phyloP scores from a whole-genome alignment of 495 filamentous ascomycete species.

The Podospora sp. region DNA sequence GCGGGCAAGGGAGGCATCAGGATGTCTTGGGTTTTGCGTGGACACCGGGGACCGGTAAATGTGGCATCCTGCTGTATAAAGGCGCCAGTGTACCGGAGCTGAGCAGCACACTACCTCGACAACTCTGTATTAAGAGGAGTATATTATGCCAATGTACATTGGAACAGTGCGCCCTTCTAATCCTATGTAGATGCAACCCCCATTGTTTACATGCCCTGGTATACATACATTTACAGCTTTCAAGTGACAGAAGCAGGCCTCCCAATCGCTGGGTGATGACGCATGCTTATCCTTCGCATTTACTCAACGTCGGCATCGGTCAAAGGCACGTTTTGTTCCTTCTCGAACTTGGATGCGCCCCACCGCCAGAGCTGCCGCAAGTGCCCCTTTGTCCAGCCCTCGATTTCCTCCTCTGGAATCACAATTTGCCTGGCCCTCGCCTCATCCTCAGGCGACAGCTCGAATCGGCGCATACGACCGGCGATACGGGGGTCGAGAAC shows the following conservation, averaged over 20 bases:
- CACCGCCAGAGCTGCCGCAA: constrained; percentile 49
- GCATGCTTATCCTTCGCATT: not conserved
- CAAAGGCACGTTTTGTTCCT: constrained; percentile 28
- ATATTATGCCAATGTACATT: not conserved
- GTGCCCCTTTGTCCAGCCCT: constrained; percentile 61
- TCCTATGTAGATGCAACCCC: not conserved
- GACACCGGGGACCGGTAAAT: too few relatives aligned
- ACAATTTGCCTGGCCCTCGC: constrained; percentile 62
- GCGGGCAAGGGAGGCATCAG: too few relatives aligned
- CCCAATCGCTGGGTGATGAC: not conserved
- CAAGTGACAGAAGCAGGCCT: not conserved
- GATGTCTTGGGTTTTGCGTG: too few relatives aligned
- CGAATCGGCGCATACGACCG: constrained; percentile 78
- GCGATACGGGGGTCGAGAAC: constrained; percentile 78
- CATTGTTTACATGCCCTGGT: not conserved
- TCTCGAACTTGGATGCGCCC: constrained; percentile 36
- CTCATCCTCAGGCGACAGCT: constrained; percentile 66
- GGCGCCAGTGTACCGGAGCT: too few relatives aligned
- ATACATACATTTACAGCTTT: not conserved
- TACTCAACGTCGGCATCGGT: constrained; percentile 34
- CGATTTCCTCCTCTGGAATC: constrained; percentile 66
- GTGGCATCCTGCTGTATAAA: too few relatives aligned
- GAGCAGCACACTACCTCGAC: too few relatives aligned
- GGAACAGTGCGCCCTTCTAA: not conserved
- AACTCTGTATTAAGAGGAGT: not conserved